Evolutionary conservation across 352 stramenopile species (phyloP).

Genomic region (Phytophthora tentaculata): DNA sequence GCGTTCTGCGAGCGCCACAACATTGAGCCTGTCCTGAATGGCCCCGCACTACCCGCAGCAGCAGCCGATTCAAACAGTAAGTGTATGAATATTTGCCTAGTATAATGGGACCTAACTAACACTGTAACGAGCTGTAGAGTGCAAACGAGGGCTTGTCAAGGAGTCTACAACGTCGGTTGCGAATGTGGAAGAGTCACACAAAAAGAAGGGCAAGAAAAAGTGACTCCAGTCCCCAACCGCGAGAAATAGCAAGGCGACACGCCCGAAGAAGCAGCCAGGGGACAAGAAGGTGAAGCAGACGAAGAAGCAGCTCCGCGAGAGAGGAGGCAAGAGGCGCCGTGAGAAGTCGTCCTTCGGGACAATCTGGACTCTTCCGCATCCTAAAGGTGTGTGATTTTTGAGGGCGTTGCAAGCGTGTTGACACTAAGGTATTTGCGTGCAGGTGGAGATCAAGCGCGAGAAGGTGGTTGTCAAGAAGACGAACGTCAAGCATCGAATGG

Average conservation of each 20-base stretch:
- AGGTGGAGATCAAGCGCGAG: not conserved
- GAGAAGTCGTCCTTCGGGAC: not conserved
- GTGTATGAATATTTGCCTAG: not conserved
- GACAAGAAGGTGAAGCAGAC: not conserved
- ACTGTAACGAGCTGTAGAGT: not conserved
- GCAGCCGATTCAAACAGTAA: not conserved
- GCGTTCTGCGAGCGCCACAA: not conserved
- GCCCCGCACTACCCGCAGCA: not conserved
- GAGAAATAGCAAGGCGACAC: too few relatives aligned
- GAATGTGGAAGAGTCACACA: too few relatives aligned
- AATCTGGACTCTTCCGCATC: not conserved
- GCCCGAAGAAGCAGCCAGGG: too few relatives aligned
- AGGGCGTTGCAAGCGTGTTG: not conserved
- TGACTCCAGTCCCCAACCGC: too few relatives aligned
- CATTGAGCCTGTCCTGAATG: not conserved
- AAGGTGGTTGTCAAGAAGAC: not conserved
- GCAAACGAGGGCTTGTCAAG: not conserved
- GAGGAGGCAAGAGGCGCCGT: too few relatives aligned
- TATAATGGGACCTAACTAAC: not conserved
- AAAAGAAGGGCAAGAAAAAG: too few relatives aligned
- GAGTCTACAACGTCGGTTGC: too few relatives aligned
- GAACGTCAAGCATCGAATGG: not conserved
- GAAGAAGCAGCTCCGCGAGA: not conserved
- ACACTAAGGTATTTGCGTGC: not conserved
- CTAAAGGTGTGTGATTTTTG: not conserved